A percentile compares a stretch with the other conserved stretches of the same genome.
Conservation (phyloP, 306 rosid species). For the Citrullus mucosospermus region DNA sequence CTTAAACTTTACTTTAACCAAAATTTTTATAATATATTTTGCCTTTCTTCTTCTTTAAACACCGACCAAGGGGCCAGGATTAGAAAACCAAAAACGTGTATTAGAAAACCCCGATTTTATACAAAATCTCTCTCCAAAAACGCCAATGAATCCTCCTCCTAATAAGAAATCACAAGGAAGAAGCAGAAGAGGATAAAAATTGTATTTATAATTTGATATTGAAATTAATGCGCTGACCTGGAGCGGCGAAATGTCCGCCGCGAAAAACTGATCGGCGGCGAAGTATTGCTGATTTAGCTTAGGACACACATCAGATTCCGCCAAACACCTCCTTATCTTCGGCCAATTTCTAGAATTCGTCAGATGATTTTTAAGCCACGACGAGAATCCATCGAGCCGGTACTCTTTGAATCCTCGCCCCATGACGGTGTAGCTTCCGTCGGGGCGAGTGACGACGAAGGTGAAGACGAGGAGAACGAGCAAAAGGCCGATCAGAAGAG, state of each 20-base stretch:
- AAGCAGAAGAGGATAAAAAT: not conserved
- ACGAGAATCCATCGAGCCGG: slow-evolving; percentile 40
- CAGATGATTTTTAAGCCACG: slow-evolving; percentile 55
- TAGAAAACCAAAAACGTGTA: not conserved
- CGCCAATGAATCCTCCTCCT: not conserved
- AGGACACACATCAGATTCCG: slow-evolving; percentile 47
- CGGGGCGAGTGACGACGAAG: slow-evolving; percentile 48
- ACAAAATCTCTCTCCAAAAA: not conserved
- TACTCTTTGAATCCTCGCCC: slow-evolving; percentile 46
- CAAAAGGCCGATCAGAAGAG: slow-evolving; percentile 46
- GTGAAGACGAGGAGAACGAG: slow-evolving; percentile 61
- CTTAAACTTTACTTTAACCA: too few relatives aligned
- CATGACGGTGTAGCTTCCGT: slow-evolving; percentile 48
- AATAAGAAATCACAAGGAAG: not conserved
- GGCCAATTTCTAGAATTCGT: slow-evolving; percentile 41
- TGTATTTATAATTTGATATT: not conserved
- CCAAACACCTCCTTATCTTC: slow-evolving; percentile 61
- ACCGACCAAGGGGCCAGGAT: not conserved
- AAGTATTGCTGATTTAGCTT: slow-evolving; percentile 37
- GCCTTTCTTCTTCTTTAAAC: not conserved
- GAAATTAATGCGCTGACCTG: slow-evolving; percentile 35
- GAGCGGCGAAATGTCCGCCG: slow-evolving; percentile 61
- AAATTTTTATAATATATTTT: not conserved
- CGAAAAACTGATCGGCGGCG: slow-evolving; percentile 57
- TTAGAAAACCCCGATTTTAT: not conserved